These are phyloP conservation scores for Aspergillus pseudoglaucus DNA, from an alignment of 2,329 filamentous ascomycete species.

Conservation along the genomic window DNA sequence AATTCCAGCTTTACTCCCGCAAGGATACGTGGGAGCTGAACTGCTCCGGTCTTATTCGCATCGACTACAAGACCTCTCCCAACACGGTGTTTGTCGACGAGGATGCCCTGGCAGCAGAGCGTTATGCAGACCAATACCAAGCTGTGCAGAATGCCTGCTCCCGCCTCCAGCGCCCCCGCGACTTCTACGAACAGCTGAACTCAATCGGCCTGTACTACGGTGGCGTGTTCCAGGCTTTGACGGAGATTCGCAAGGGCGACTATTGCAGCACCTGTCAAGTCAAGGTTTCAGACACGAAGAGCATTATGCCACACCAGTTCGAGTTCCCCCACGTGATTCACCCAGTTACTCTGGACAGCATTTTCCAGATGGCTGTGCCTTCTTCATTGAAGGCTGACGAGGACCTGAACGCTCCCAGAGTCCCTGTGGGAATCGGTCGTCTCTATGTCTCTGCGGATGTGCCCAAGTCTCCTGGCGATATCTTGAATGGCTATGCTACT, in stretches of 20 bases:
- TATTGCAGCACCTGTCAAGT: conserved; percentile 3
- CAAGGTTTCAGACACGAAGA: conserved; percentile 8
- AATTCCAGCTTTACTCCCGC: neutral
- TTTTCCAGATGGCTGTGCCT: no score
- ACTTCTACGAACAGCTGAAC: conserved; percentile 5
- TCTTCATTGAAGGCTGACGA: no score
- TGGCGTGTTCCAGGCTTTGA: conserved; percentile 14
- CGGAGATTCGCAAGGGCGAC: conserved; percentile 21
- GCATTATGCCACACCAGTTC: conserved; percentile 11
- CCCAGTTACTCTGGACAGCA: neutral
- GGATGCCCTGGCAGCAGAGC: neutral
- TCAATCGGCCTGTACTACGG: conserved; percentile 9
- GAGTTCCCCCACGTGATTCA: conserved; percentile 3
- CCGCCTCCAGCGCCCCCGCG: neutral
- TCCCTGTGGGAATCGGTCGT: no score
- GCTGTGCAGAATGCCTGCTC: neutral
- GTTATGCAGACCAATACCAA: neutral
- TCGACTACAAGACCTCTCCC: neutral
- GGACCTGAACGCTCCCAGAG: no score
- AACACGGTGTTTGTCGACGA: neutral
- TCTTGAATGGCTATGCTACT: no score
- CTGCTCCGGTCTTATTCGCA: neutral
- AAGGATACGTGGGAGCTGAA: neutral
- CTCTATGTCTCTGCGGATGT: no score
- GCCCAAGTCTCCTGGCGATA: no score